Conservation (phyloP, 2,329 filamentous ascomycete species). For the Fusarium sp. region DNA sequence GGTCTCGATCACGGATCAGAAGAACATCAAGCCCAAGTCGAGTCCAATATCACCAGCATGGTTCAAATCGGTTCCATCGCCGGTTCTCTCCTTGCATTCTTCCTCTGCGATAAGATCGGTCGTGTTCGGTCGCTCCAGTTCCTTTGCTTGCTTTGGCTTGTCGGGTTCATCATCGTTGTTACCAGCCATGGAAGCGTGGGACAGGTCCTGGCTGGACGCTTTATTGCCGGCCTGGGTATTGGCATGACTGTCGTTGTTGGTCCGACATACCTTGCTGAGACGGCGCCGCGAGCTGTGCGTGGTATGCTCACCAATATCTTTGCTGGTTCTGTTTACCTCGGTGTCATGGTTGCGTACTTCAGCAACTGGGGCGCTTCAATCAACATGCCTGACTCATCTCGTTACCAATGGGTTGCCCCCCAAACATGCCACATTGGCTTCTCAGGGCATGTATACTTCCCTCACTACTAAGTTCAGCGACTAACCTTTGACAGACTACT, state of each 20-base stretch:
- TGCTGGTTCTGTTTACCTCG: slow-evolving; percentile 40
- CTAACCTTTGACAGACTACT: not conserved
- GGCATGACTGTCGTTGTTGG: slow-evolving; percentile 39
- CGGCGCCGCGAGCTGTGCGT: slow-evolving; percentile 69
- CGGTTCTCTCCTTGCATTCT: slow-evolving; percentile 65
- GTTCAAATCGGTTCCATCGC: slow-evolving; percentile 75
- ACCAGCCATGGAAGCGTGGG: slow-evolving; percentile 12
- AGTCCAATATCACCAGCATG: slow-evolving; percentile 76
- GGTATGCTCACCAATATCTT: slow-evolving; percentile 69
- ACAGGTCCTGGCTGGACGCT: slow-evolving; percentile 7
- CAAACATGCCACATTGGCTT: slow-evolving; percentile 22
- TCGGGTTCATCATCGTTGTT: slow-evolving; percentile 9
- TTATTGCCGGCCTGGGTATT: slow-evolving; percentile 13
- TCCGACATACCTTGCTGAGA: slow-evolving; percentile 69
- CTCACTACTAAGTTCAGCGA: rapidly evolving
- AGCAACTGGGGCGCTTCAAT: slow-evolving; percentile 65
- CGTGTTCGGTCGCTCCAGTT: slow-evolving; percentile 13
- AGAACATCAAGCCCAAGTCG: slow-evolving; percentile 66
- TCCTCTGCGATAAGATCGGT: slow-evolving; percentile 15
- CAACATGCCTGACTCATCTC: slow-evolving; percentile 50
- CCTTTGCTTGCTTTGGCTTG: slow-evolving; percentile 5
- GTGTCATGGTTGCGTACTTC: slow-evolving; percentile 65
- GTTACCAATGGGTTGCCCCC: slow-evolving; percentile 13
- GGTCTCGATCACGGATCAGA: slow-evolving; percentile 58
- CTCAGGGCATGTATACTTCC: not conserved